Evolutionary conservation across 2,329 filamentous ascomycete genomes (phyloP).

Genomic region (Conoideocrella luteorostrata): DNA sequence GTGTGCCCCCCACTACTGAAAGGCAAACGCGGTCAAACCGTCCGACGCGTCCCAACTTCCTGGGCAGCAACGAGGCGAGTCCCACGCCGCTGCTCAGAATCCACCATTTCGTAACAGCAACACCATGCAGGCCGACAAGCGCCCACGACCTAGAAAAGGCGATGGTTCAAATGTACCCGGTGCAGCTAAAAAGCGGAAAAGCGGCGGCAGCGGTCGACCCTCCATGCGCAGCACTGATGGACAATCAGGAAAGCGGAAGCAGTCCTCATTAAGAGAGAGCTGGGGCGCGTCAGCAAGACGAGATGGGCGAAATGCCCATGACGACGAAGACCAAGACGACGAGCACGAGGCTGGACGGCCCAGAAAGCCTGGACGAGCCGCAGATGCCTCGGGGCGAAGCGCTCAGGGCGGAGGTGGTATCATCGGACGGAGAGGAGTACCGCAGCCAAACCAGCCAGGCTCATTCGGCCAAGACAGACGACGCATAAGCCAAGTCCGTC

Average conservation of each 20-base stretch:
- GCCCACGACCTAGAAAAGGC: neutral
- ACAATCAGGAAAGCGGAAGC: neutral
- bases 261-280: constrained; percentile 1
- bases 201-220: constrained; percentile 16
- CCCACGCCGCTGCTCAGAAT: too few species aligned
- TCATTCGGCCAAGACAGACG: neutral
- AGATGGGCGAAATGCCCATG: neutral
- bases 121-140: too few species aligned
- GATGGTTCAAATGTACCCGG: neutral
- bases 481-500: constrained; percentile 1
- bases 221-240: constrained; percentile 14
- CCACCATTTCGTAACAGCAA: too few species aligned
- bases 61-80: too few species aligned
- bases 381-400: neutral
- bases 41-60: constrained; percentile 3
- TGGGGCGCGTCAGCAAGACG: constrained; percentile 2
- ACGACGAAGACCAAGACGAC: constrained; percentile 20
- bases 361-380: constrained; percentile 1
- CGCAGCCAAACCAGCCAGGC: constrained; percentile 7
- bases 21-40: constrained; percentile 34
- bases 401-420: constrained; percentile 1
- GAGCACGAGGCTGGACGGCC: constrained; percentile 4
- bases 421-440: constrained; percentile 9
- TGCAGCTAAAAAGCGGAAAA: neutral
- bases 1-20: constrained; percentile 25